Base-by-base conservation (phyloP, 1,284 basidiomycete species). In the Amylostereum chailletii region DNA sequence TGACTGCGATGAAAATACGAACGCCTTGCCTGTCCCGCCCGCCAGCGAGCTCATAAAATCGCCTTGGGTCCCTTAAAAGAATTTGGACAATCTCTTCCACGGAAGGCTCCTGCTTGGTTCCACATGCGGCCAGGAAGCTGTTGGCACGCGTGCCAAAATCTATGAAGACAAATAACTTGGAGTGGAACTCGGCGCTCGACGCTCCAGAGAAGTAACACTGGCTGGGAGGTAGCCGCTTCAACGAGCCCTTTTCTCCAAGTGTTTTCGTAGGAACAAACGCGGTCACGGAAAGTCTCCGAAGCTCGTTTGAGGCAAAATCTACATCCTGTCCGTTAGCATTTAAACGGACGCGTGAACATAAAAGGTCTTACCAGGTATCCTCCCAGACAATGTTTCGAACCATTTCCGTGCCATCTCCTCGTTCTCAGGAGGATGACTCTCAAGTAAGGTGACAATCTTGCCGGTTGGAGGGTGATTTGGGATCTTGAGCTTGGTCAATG, bases 121-220 rank as follows among this genome's bases (percentile, higher is more conserved):
- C 95, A 58, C 90, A 92, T 7, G 87, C 83, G 51, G 78, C 81
- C 45, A 99, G 71, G 67, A 99, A 96, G 2, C 78, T 72, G 56
- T 93, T 94, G 2, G 89, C 94, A 3, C 75, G 73, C 0, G 76
- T 62, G 0, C 94, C 95, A 64, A 95, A 97, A 65, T 97, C 86
- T 44, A 98, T 80, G 58, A 94, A 95, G 8, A 82, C 79, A 61
- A 97, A 96, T 5, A 90, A 63, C 59, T 84, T 83, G 1, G 86
- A 86, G 58, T 86, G 84, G 44, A 88, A 77, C 48, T 71, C 70
- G 11, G 74, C 74, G 33, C 71, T 70, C 0, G 71, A 64, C 37
- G 72, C 66, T 11, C 72, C 70, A 6, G 74, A 76, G 54, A 90
- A 75, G 63, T 86, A 90, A 61, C 87, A 90, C 53, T 86, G 79